A percentile compares a stretch with the other conserved stretches of the same genome.
phyloP scores from a whole-genome alignment of 179 eudicot species.

The Sideroxylon spinosum region DNA sequence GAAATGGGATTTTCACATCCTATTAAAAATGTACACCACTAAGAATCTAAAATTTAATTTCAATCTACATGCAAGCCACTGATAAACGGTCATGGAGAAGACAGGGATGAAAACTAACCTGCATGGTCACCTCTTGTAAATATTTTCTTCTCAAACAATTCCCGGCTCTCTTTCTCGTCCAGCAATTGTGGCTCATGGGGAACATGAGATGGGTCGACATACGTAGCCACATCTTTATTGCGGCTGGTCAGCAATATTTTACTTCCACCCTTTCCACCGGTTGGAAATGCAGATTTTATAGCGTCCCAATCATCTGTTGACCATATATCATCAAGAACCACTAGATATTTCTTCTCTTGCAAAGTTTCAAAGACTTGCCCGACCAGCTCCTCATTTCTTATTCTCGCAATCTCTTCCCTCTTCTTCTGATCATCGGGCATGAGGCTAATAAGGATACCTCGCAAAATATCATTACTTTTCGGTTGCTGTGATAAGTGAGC shows the following conservation, averaged over 20 bases:
- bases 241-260: conserved; percentile 29
- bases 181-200: neutral
- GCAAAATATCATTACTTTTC: neutral
- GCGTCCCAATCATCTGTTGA: conserved; percentile 14
- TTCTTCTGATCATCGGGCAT: conserved; percentile 1
- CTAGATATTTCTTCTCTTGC: conserved; percentile 1
- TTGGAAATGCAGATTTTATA: conserved; percentile 21
- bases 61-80: too few relatives aligned
- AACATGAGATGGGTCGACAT: neutral
- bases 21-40: too few relatives aligned
- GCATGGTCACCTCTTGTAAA: neutral
- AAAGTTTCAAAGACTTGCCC: neutral
- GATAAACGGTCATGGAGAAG: too few relatives aligned
- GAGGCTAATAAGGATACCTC: conserved; percentile 1
- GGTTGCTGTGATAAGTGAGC: conserved; percentile 23
- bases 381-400: conserved; percentile 12
- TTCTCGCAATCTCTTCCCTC: neutral
- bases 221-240: neutral
- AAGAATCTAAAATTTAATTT: too few relatives aligned
- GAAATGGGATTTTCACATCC: too few relatives aligned
- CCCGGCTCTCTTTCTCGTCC: neutral
- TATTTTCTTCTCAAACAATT: neutral
- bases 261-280: conserved; percentile 3
- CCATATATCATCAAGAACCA: conserved; percentile 6
- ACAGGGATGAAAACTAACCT: neutral